Percentiles rank a stretch among this genome's conserved stretches.
Evolutionary conservation across 257 asterid species (phyloP).

Genomic region (Euphrasia confusa): DNA sequence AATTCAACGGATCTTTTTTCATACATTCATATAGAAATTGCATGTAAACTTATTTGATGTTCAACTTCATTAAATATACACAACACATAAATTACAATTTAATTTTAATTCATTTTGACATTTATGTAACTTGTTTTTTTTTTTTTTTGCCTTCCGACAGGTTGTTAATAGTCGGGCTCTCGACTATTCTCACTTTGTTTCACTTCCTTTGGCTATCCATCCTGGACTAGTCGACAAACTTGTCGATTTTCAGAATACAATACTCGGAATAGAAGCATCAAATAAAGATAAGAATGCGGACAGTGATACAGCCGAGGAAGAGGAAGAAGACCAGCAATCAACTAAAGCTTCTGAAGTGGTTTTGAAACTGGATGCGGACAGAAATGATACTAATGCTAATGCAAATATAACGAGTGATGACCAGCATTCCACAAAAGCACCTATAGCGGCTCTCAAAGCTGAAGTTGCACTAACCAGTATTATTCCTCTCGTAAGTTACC

Average conservation of each 20-base stretch:
- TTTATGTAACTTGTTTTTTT: slow-evolving; percentile 18
- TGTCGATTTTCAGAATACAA: slow-evolving; percentile 55
- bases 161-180: slow-evolving; percentile 62
- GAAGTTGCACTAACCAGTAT: slow-evolving; percentile 29
- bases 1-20: not conserved
- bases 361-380: slow-evolving; percentile 33
- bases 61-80: no score
- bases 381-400: slow-evolving; percentile 28
- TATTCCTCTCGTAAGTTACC: slow-evolving; percentile 54
- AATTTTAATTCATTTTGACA: slow-evolving; percentile 6
- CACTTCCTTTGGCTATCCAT: slow-evolving; percentile 91
- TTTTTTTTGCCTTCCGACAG: slow-evolving; percentile 39
- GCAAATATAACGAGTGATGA: slow-evolving; percentile 24
- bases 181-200: slow-evolving; percentile 92
- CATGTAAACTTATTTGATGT: no score
- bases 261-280: slow-evolving; percentile 48
- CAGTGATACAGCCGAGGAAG: slow-evolving; percentile 34
- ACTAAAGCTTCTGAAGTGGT: slow-evolving; percentile 28
- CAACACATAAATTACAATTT: not conserved
- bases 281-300: slow-evolving; percentile 34
- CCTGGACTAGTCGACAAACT: slow-evolving; percentile 81
- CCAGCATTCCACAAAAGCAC: slow-evolving; percentile 23
- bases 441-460: slow-evolving; percentile 37
- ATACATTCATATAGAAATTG: not conserved
- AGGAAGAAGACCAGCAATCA: slow-evolving; percentile 23